A percentile compares a stretch with the other conserved stretches of the same genome.
Conservation (phyloP, 2,329 filamentous ascomycete genomes). For the Incumbomyces delicatus region DNA sequence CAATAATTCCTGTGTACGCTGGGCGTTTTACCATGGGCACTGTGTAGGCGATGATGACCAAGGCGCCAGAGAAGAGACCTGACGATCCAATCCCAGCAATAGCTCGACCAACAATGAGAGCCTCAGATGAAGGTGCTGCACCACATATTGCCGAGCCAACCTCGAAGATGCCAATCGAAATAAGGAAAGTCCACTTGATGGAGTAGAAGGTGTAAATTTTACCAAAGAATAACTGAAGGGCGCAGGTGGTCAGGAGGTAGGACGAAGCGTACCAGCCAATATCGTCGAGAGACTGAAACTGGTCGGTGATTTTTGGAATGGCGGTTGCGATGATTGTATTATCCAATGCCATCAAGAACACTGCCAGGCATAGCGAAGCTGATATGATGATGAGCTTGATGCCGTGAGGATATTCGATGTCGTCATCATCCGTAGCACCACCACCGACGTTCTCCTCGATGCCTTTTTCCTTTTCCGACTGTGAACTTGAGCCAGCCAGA, state of each 20-base stretch:
- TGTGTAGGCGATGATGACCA: constrained; percentile 26
- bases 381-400: constrained; percentile 28
- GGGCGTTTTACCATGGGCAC: constrained; percentile 47
- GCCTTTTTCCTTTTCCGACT: background rate
- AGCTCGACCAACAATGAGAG: constrained; percentile 27
- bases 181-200: constrained; percentile 35
- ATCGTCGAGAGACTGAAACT: constrained; percentile 20
- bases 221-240: constrained; percentile 21
- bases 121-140: constrained; percentile 23
- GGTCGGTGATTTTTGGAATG: constrained; percentile 21
- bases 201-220: constrained; percentile 37
- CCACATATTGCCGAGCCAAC: constrained; percentile 36
- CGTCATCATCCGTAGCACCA: constrained; percentile 22
- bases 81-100: constrained; percentile 25
- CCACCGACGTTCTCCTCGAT: background rate
- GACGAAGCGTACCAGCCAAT: constrained; percentile 21
- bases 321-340: constrained; percentile 28
- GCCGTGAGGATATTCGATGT: constrained; percentile 27
- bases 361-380: constrained; percentile 28
- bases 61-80: constrained; percentile 23
- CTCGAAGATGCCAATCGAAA: constrained; percentile 34
- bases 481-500: background rate
- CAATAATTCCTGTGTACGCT: constrained; percentile 43
- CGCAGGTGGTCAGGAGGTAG: constrained; percentile 21
- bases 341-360: constrained; percentile 31